Base-by-base conservation (phyloP, 306 rosid species). In the Herpetospermum pedunculosum region DNA sequence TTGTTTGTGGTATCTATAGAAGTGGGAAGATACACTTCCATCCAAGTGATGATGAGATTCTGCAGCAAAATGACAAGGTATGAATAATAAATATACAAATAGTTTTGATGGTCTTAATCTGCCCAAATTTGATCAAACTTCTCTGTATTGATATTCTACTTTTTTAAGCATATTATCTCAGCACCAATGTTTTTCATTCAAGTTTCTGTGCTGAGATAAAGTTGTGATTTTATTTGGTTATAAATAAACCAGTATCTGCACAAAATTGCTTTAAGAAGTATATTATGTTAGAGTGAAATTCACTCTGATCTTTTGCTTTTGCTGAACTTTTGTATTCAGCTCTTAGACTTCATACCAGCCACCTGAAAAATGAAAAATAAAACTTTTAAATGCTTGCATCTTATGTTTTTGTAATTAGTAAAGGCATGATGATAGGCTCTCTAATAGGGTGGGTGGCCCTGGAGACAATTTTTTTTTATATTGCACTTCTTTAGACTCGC, bases 1-100 rank as follows among this genome's bases (percentile, higher is more conserved):
- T 91, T 78, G 95, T 91, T 73, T 91, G 96, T 79, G 99, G 99
- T 62, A 90, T 94, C 50, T 87, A 86, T 77, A 92, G 96, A 67
- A 82, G 77, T 64, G 97, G 97, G 83, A 87, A 79, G 84, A 85
- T 89, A 84, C 53, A 80, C 81, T 94, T 94, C 83, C 99, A 94
- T 83, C 99, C 99, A 63, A 78, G 74, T 49, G 99, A 94, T 50
- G 74, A 70, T 82, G 97, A 91, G 79, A 77, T 88, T 83, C 78
- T 94, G 82, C 90, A 59, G 85, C 81, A 75, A 83, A 87, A 84
- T 65, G 99, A 94, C 89, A 94, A 94, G 81, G 99, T 94, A 87
- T 50, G 92, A 80, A 49, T 58, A 78, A 63, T 8, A n/a, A n/a
- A n/a, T n/a, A n/a, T n/a, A n/a, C n/a, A n/a, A n/a, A n/a, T n/a